Percentiles rank a stretch among this genome's conserved stretches.
phyloP scores from a whole-genome alignment of 192 early-diverging fungal genomes.

The Coemansia sp. region DNA sequence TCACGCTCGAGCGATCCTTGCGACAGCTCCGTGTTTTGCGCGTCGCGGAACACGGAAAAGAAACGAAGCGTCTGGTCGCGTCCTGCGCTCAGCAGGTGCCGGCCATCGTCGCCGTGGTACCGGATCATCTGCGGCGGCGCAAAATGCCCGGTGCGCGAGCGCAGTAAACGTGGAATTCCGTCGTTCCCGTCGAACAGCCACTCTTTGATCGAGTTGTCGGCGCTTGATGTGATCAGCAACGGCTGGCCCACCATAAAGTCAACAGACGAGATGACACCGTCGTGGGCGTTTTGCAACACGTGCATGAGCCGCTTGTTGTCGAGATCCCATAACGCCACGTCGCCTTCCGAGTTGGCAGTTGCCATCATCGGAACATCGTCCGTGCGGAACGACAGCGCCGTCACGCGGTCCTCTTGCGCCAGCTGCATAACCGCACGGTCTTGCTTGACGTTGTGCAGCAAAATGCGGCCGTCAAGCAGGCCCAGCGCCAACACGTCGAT shows the following conservation, averaged over 20 bases:
- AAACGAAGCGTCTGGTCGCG: slow-evolving; percentile 79
- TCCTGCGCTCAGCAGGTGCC: slow-evolving; percentile 76
- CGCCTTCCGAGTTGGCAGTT: slow-evolving; percentile 81
- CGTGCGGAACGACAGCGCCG: slow-evolving; percentile 87
- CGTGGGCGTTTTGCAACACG: slow-evolving; percentile 85
- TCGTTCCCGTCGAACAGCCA: slow-evolving; percentile 94
- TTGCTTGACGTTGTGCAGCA: slow-evolving; percentile 81
- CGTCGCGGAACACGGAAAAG: slow-evolving; percentile 84
- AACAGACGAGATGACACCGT: slow-evolving; percentile 69
- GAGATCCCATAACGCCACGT: slow-evolving; percentile 93
- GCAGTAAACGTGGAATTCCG: slow-evolving; percentile 76
- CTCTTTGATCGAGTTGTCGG: slow-evolving; percentile 93
- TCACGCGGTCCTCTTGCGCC: slow-evolving; percentile 86
- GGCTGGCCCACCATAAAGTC: slow-evolving; percentile 85
- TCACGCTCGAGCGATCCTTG: slow-evolving; percentile 46
- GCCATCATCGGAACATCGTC: slow-evolving; percentile 89
- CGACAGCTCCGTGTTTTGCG: slow-evolving; percentile 83
- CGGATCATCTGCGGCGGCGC: slow-evolving; percentile 78
- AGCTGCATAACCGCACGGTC: slow-evolving; percentile 77
- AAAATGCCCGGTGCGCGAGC: slow-evolving; percentile 83
- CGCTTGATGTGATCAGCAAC: slow-evolving; percentile 80
- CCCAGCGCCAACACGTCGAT: slow-evolving; percentile 95
- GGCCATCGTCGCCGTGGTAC: slow-evolving; percentile 74
- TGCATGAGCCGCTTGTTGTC: slow-evolving; percentile 70
- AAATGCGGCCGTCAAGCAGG: slow-evolving; percentile 80